Percentiles rank a stretch among this genome's conserved stretches.
Evolutionary conservation across 768 basidiomycete genomes (phyloP).

Genomic region (Mycena alexandri): DNA sequence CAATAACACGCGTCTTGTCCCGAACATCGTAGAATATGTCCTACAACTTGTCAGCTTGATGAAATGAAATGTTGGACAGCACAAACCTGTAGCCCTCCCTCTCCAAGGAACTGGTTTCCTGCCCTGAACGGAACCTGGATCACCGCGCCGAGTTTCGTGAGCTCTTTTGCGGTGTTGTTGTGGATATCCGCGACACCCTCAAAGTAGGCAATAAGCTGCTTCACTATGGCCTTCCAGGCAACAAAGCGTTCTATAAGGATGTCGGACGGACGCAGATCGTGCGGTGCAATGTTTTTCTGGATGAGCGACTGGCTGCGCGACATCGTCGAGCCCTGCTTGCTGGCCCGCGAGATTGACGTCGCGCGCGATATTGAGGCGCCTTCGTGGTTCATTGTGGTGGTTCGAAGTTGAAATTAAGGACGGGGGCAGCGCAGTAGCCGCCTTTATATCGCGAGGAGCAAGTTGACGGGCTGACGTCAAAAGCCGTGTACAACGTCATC

Average conservation of each 20-base stretch:
- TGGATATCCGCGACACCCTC: conserved; percentile 88
- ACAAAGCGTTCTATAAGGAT: conserved; percentile 95
- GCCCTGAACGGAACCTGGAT: conserved; percentile 97
- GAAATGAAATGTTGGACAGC: too few species aligned
- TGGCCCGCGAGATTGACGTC: conserved; percentile 76
- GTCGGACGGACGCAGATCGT: conserved; percentile 93
- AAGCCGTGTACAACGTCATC: too few species aligned
- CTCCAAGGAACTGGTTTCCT: conserved; percentile 98
- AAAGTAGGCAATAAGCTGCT: conserved; percentile 94
- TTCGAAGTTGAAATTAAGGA: too few species aligned
- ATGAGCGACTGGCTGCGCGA: conserved; percentile 90
- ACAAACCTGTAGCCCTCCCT: conserved; percentile 96
- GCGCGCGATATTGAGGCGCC: conserved; percentile 72
- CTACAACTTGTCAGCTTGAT: too few species aligned
- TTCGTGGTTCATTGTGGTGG: conserved; percentile 58
- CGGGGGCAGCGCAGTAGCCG: neutral
- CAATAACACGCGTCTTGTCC: conserved; percentile 92
- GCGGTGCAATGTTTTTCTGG: conserved; percentile 88
- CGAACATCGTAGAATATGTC: conserved; percentile 62
- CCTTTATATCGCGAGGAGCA: neutral
- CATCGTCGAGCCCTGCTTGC: conserved; percentile 75
- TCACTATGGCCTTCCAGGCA: conserved; percentile 97
- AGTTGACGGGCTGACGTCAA: conserved; percentile 2
- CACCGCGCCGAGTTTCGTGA: conserved; percentile 93
- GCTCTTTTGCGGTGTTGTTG: conserved; percentile 92